A percentile compares a stretch with the other conserved stretches of the same genome.
Evolutionary conservation across 208 protist species (phyloP).

Genomic region (Acanthamoeba lenticulata): DNA sequence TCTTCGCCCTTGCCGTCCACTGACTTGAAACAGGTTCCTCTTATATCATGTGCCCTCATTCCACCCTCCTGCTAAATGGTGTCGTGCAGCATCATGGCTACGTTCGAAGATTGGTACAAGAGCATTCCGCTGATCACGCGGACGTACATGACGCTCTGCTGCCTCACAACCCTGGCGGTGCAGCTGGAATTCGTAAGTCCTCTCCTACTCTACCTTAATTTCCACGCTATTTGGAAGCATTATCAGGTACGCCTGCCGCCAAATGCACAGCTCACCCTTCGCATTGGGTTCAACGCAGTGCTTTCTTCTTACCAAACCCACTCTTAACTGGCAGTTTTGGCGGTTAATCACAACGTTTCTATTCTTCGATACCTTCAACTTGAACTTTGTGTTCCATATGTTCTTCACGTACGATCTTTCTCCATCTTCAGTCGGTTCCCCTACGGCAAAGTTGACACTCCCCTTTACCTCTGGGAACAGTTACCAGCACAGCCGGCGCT

Average conservation of each 20-base stretch:
- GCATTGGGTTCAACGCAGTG: neutral
- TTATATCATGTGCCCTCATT: too few species aligned
- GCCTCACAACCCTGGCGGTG: conserved; percentile 85
- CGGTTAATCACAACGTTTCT: conserved; percentile 91
- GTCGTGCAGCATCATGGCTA: conserved; percentile 65
- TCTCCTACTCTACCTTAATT: conserved; percentile 86
- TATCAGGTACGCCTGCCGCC: neutral
- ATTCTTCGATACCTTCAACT: conserved; percentile 89
- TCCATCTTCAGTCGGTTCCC: neutral
- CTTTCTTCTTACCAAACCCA: too few species aligned
- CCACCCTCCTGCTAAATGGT: too few species aligned
- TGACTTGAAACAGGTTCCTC: too few species aligned
- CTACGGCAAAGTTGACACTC: neutral
- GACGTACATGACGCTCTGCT: conserved; percentile 82
- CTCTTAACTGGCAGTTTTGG: conserved; percentile 84
- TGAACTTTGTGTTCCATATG: conserved; percentile 93
- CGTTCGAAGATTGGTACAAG: conserved; percentile 83
- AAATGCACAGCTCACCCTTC: neutral
- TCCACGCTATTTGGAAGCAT: conserved; percentile 71
- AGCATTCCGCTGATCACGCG: conserved; percentile 82
- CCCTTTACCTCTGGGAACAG: conserved; percentile 8
- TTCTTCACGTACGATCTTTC: conserved; percentile 87
- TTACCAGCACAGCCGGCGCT: conserved; percentile 83
- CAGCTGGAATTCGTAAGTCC: conserved; percentile 85
- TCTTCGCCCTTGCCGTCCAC: too few species aligned